A percentile compares a stretch with the other conserved stretches of the same genome.
Conservation (phyloP, 1,284 basidiomycete genomes). For the Neonothopanus nambi region DNA sequence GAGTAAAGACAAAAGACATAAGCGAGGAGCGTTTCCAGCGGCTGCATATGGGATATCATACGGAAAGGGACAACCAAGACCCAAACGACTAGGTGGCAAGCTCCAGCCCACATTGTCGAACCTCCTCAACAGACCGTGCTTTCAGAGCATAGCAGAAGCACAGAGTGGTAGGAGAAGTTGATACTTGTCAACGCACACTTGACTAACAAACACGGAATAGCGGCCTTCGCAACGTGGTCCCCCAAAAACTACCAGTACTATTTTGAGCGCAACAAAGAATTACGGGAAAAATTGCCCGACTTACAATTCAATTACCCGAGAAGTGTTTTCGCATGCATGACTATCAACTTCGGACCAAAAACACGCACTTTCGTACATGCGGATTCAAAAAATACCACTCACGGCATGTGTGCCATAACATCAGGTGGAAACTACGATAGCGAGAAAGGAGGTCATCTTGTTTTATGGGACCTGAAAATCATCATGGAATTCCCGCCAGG, state of each 20-base stretch:
- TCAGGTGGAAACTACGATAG: conserved; percentile 12
- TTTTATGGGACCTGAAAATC: conserved; percentile 14
- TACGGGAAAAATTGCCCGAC: not conserved
- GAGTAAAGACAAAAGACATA: not conserved
- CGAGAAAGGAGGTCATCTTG: conserved; percentile 12
- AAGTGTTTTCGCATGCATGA: conserved; percentile 2
- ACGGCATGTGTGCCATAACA: conserved; percentile 15
- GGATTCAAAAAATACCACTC: conserved; percentile 8
- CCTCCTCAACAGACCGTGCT: not conserved
- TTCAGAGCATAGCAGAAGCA: not conserved
- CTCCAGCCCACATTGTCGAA: not conserved
- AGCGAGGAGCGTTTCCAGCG: not conserved
- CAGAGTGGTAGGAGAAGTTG: not conserved
- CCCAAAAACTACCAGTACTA: not conserved
- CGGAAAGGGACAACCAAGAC: conserved; percentile 2
- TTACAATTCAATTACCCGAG: conserved; percentile 2
- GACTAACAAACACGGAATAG: not conserved
- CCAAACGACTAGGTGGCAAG: not conserved
- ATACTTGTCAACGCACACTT: not conserved
- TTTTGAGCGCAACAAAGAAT: not conserved
- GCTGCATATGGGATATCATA: not conserved
- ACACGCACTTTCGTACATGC: conserved; percentile 3
- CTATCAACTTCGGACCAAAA: conserved; percentile 14
- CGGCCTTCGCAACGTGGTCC: not conserved
- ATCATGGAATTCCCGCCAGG: conserved; percentile 16